phyloP scores from a whole-genome alignment of 1,139 yeast species.

The Hanseniaspora sp. region DNA sequence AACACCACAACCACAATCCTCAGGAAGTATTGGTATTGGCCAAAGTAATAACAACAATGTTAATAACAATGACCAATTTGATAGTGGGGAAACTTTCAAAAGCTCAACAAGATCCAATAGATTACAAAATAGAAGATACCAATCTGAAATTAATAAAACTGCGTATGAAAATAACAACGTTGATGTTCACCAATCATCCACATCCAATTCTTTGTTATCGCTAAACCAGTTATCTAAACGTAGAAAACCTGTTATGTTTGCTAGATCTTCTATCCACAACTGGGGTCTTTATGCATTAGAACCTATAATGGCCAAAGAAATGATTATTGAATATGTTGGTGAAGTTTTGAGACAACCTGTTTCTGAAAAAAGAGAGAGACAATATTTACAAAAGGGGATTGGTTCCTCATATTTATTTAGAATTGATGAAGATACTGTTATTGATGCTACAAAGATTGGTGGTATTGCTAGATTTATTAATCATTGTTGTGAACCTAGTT shows the following conservation, averaged over 20 bases:
- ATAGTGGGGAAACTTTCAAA: conserved; percentile 17
- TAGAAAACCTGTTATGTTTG: conserved; percentile 88
- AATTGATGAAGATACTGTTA: conserved; percentile 86
- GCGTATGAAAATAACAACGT: neutral
- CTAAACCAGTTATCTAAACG: conserved; percentile 72
- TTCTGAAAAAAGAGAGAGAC: conserved; percentile 83
- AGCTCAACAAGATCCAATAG: conserved; percentile 40
- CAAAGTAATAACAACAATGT: conserved; percentile 18
- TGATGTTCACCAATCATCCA: conserved; percentile 63
- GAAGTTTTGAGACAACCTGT: conserved; percentile 89
- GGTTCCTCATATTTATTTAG: conserved; percentile 90
- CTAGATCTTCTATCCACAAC: conserved; percentile 90
- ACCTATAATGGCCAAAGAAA: conserved; percentile 86
- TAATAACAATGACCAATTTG: neutral
- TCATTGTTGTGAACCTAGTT: conserved; percentile 94
- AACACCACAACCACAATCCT: conserved; percentile 20
- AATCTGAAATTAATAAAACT: conserved; percentile 59
- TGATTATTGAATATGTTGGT: conserved; percentile 98
- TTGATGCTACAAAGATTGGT: conserved; percentile 95
- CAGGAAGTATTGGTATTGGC: neutral
- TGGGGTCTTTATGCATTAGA: conserved; percentile 97
- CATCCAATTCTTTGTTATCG: conserved; percentile 60
- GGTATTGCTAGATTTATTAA: conserved; percentile 94
- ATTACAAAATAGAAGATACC: conserved; percentile 80
- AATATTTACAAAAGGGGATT: conserved; percentile 80